Percentiles rank a stretch among this genome's conserved stretches.
phyloP scores from a whole-genome alignment of 768 basidiomycete species.

The Boletus edulis region DNA sequence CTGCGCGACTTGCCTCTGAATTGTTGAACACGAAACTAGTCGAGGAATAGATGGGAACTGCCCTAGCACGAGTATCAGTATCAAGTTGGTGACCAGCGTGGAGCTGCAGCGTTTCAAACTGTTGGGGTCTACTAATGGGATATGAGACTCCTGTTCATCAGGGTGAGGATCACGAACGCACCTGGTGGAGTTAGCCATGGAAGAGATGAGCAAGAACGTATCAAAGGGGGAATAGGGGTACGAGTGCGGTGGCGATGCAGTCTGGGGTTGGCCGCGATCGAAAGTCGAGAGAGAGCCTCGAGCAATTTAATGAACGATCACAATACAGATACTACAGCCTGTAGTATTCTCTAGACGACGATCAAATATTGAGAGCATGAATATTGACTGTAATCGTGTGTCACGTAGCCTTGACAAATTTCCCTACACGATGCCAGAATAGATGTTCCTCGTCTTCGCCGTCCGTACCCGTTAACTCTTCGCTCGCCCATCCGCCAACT shows the following conservation, averaged over 20 bases:
- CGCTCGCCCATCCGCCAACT: constrained; percentile 48
- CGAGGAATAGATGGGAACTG: constrained; percentile 74
- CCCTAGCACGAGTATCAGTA: constrained; percentile 66
- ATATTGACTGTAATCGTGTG: no score
- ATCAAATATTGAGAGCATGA: no score
- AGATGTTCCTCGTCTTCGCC: constrained; percentile 55
- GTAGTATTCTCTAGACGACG: no score
- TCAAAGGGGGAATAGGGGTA: no score
- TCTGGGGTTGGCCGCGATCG: no score
- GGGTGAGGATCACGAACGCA: neutral
- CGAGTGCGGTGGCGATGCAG: no score
- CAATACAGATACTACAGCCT: no score
- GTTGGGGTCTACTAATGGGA: constrained; percentile 18
- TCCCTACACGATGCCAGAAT: constrained; percentile 59
- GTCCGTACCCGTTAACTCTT: constrained; percentile 45
- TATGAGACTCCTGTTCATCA: neutral
- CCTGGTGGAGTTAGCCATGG: constrained; percentile 5
- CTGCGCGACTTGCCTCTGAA: constrained; percentile 38
- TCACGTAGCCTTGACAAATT: constrained; percentile 46
- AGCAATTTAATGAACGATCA: no score
- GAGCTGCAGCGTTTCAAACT: constrained; percentile 78
- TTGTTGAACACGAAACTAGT: constrained; percentile 75
- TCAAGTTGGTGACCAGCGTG: constrained; percentile 72
- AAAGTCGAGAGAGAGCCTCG: no score
- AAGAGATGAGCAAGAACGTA: neutral